phyloP scores from a whole-genome alignment of 2,329 filamentous ascomycete species.

The Botryotinia convoluta region DNA sequence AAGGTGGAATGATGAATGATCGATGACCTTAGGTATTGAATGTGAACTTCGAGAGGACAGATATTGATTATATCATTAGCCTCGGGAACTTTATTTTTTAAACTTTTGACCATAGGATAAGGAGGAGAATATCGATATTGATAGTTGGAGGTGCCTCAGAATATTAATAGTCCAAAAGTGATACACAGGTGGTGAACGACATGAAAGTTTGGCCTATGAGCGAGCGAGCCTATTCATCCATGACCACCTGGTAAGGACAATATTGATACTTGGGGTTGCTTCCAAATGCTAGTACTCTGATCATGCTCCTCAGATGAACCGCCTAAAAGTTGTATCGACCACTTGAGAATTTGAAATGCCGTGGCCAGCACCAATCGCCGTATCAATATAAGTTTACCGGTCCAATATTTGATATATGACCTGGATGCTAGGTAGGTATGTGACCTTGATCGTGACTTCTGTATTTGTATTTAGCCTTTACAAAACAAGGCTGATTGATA shows the following conservation, averaged over 20 bases:
- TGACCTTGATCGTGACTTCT: slow-evolving; percentile 9
- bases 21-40: neutral
- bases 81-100: no score
- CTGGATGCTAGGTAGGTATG: neutral
- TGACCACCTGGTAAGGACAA: neutral
- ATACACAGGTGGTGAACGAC: neutral
- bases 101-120: neutral
- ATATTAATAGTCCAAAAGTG: neutral
- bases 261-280: neutral
- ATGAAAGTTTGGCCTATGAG: neutral
- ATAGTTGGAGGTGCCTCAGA: neutral
- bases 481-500: slow-evolving; percentile 21
- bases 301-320: neutral
- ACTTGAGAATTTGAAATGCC: neutral
- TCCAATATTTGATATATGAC: neutral
- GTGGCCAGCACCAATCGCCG: neutral
- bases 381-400: neutral
- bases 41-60: neutral
- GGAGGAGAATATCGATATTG: neutral
- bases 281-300: neutral
- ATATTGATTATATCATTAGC: neutral
- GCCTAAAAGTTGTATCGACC: neutral
- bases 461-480: slow-evolving; percentile 20
- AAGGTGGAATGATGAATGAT: neutral
- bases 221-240: neutral